phyloP scores from a whole-genome alignment of 176 grass and related monocot species.

The Aegilops speltoides region DNA sequence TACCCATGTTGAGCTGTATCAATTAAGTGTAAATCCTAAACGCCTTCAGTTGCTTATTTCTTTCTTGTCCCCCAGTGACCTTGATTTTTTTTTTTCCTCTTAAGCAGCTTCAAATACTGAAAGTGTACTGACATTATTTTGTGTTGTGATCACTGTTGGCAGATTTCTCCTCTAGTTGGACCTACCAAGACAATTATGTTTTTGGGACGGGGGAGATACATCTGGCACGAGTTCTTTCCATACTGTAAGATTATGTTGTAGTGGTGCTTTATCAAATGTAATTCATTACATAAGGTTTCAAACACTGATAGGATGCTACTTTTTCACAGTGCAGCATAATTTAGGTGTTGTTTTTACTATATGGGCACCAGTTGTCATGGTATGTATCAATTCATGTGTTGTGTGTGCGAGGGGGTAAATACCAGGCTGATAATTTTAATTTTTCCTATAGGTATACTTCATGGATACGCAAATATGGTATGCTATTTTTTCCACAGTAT shows the following conservation, averaged over 20 bases:
- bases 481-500: conserved; percentile 95
- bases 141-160: conserved; percentile 16
- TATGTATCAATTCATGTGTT: conserved; percentile 28
- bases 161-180: conserved; percentile 86
- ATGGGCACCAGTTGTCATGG: conserved; percentile 96
- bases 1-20: no score
- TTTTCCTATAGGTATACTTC: conserved; percentile 74
- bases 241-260: conserved; percentile 58
- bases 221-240: conserved; percentile 96
- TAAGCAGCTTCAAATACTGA: neutral
- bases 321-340: conserved; percentile 82
- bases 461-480: conserved; percentile 99
- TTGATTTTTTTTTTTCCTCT: neutral
- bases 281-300: conserved; percentile 12
- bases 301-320: conserved; percentile 23
- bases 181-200: conserved; percentile 84
- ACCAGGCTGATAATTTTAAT: conserved; percentile 14
- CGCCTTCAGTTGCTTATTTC: no score
- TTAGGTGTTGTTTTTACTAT: conserved; percentile 76
- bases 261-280: neutral
- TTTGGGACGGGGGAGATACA: conserved; percentile 51
- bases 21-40: no score
- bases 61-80: no score
- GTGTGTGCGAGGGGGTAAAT: neutral
- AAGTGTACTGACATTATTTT: conserved; percentile 19